Percentiles rank a stretch among this genome's conserved stretches.
Conservation (phyloP, 2,329 filamentous ascomycete genomes). For the Pseudogymnoascus sp. region DNA sequence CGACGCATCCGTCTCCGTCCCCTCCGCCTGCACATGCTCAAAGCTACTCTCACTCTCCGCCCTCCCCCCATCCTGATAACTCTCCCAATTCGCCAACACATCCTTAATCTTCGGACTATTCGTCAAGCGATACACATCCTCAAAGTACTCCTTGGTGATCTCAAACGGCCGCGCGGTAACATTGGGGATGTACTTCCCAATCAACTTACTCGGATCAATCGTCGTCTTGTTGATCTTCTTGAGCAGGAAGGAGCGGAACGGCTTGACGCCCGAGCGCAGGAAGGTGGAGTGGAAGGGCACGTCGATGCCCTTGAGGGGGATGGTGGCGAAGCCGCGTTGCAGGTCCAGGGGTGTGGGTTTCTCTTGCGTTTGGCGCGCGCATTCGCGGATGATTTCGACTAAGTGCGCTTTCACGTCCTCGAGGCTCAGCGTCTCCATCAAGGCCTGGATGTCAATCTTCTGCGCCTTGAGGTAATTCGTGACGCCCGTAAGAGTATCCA, state of each 20-base stretch:
- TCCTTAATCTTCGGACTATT: conserved; percentile 44
- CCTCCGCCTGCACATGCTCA: neutral
- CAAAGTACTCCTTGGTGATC: conserved; percentile 97
- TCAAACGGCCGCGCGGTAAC: conserved; percentile 94
- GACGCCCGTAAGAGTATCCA: conserved; percentile 59
- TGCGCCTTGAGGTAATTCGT: conserved; percentile 94
- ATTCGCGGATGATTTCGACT: conserved; percentile 82
- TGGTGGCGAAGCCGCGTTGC: conserved; percentile 92
- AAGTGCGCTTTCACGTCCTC: conserved; percentile 89
- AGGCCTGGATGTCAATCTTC: conserved; percentile 91
- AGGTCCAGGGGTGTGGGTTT: conserved; percentile 86
- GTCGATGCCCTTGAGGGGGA: conserved; percentile 93
- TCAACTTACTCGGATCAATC: conserved; percentile 91
- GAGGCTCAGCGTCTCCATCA: conserved; percentile 77
- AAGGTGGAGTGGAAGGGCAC: conserved; percentile 99
- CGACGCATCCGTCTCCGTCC: neutral
- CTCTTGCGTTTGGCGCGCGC: conserved; percentile 74
- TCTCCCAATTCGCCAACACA: conserved; percentile 31
- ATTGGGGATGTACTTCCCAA: conserved; percentile 99
- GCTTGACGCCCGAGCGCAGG: conserved; percentile 94
- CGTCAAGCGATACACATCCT: conserved; percentile 93
- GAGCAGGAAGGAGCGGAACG: conserved; percentile 93
- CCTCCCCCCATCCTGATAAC: conserved; percentile 25
- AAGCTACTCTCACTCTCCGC: neutral
- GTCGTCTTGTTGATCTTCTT: conserved; percentile 99